These are phyloP conservation scores for Tolypocladium paradoxum DNA, from an alignment of 2,329 filamentous ascomycete species.

Conservation along the genomic window DNA sequence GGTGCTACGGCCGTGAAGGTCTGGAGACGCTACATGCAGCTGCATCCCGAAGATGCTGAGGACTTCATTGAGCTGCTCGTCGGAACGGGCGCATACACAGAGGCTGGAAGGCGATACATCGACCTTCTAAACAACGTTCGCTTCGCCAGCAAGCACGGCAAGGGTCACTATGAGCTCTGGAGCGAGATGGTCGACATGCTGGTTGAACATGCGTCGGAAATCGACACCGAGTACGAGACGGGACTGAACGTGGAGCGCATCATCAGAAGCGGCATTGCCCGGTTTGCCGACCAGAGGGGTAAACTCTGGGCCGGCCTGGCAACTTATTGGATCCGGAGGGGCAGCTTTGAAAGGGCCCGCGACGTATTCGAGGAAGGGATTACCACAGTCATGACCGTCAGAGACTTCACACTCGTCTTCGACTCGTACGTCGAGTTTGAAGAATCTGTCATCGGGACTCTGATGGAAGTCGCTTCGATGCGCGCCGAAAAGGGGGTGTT, in stretches of 20 bases:
- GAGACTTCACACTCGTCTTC: slow-evolving; percentile 93
- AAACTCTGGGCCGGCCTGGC: slow-evolving; percentile 92
- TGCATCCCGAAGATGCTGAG: slow-evolving; percentile 89
- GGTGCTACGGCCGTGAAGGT: slow-evolving; percentile 87
- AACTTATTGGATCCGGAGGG: slow-evolving; percentile 91
- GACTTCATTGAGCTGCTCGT: slow-evolving; percentile 88
- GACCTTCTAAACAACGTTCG: slow-evolving; percentile 80
- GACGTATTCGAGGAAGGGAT: slow-evolving; percentile 95
- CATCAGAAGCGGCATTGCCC: slow-evolving; percentile 78
- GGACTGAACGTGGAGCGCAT: slow-evolving; percentile 89
- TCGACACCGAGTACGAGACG: slow-evolving; percentile 68
- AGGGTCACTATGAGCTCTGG: slow-evolving; percentile 95
- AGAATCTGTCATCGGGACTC: slow-evolving; percentile 81
- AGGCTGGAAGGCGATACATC: slow-evolving; percentile 86
- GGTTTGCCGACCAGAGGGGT: slow-evolving; percentile 87
- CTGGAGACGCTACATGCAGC: slow-evolving; percentile 93
- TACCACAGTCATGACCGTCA: slow-evolving; percentile 96
- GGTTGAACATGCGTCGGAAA: slow-evolving; percentile 78
- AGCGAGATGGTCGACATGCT: slow-evolving; percentile 93
- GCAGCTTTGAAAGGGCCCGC: slow-evolving; percentile 83
- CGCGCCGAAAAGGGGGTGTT: slow-evolving; percentile 68
- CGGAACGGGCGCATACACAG: slow-evolving; percentile 73
- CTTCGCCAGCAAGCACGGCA: slow-evolving; percentile 86
- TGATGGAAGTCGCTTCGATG: slow-evolving; percentile 78
- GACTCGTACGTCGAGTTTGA: slow-evolving; percentile 96